Evolutionary conservation across 495 filamentous ascomycete genomes (phyloP), one percentile per base, ranked within the genome.

Genomic region (Penicillium maclennaniae): DNA sequence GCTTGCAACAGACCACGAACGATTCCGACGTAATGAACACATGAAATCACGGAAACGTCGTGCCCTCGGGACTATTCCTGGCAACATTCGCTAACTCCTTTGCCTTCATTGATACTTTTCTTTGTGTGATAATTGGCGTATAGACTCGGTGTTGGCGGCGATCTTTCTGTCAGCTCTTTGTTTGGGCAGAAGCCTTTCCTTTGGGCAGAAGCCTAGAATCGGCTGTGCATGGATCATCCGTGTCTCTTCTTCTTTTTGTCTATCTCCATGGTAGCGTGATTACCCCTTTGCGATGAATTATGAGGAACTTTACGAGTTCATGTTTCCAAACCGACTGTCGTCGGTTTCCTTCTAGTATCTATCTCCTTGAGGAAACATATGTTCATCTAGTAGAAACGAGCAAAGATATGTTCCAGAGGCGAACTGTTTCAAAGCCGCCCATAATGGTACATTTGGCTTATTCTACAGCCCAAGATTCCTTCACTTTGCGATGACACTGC

Each of bases 1-100:
- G 73, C 77, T 96, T 34, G 82, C 77, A 15, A 88, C 92, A 55
- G 93, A 98, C 62, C 74, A 80, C 58, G 72, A 77, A 54, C 71
- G 83, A 53, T 86, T 84, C 66, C 71, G 69, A 3, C 60, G 65
- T 4, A 49, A 46, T 28, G 68, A 67, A 43, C 60, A 57, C 7
- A 51, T 50, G 2, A 53, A 47, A 19, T 49, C 51, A 26, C 63
- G 53, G 4, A 69, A 71, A 45, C 69, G 74, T 26, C 71, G 70
- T 16, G 70, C 67, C 9, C 52, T 77, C 50, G 63, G 70, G 15
- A 44, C 53, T 23, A 67, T 77, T 40, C 51, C 58, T 55, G 48
- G 52, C 25, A 74, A 73, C 50, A 68, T 56, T 51, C 66, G 61
- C 55, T 73, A 60, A 56, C 10, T n/a, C 46, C 43, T 48, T 55